These are phyloP conservation scores for Pseudogymnoascus sp. DNA, from an alignment of 2,329 filamentous ascomycete species.

Conservation along the genomic window DNA sequence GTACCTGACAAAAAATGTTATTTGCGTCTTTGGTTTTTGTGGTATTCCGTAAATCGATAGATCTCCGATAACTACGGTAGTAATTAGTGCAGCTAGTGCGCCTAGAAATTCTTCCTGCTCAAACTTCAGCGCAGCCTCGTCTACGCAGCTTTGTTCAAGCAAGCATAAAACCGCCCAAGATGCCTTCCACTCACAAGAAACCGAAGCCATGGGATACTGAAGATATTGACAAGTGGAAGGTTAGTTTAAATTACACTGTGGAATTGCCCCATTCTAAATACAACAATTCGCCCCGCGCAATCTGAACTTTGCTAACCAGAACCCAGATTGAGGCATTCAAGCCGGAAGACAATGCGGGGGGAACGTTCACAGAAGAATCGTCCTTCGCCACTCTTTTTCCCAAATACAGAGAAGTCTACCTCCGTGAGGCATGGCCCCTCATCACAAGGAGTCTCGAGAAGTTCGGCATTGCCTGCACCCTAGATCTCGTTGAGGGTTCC, in stretches of 20 bases:
- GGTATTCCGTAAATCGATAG: neutral
- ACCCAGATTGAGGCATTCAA: constrained; percentile 70
- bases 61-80: neutral
- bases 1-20: neutral
- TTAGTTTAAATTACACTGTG: constrained; percentile 23
- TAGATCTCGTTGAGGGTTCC: constrained; percentile 89
- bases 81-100: neutral
- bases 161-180: constrained; percentile 29
- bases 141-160: neutral
- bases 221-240: constrained; percentile 95
- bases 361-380: constrained; percentile 86
- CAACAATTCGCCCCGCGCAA: neutral
- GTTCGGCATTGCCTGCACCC: constrained; percentile 76
- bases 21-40: neutral
- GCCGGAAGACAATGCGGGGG: constrained; percentile 73
- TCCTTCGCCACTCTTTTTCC: constrained; percentile 82
- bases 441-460: constrained; percentile 84
- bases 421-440: constrained; percentile 87
- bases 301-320: constrained; percentile 9
- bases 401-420: constrained; percentile 90
- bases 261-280: neutral
- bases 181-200: constrained; percentile 84
- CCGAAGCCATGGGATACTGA: constrained; percentile 96
- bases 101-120: constrained; percentile 10
- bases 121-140: constrained; percentile 9